A percentile compares a stretch with the other conserved stretches of the same genome.
Conservation (phyloP, 306 rosid genomes). For the Medicago truncatula region MtrunA17r5.0-ANR NC_053044.1:49507501-49508000, state of each 20-base stretch:
- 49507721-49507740: constrained; percentile 17
- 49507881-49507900: constrained; percentile 2
- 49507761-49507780: constrained; percentile 15
- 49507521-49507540: constrained; percentile 99
- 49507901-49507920: not conserved
- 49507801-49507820: not conserved
- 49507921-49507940: constrained; percentile 13
- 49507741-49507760: constrained; percentile 2
- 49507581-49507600: constrained; percentile 20
- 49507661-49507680: not conserved
- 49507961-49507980: not conserved
- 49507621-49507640: constrained; percentile 17
- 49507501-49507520: constrained; percentile 98
- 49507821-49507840: not conserved
- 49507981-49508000: constrained; percentile 9
- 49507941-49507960: not conserved
- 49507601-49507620: constrained; percentile 3
- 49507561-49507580: constrained; percentile 27
- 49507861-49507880: not conserved
- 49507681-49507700: not conserved
- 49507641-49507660: constrained; percentile 35
- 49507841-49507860: not conserved
- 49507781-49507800: not conserved
- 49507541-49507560: constrained; percentile 64
- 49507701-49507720: not conserved